Evolutionary conservation across 257 asterid genomes (phyloP).

Genomic region (Orobanche coerulescens): DNA sequence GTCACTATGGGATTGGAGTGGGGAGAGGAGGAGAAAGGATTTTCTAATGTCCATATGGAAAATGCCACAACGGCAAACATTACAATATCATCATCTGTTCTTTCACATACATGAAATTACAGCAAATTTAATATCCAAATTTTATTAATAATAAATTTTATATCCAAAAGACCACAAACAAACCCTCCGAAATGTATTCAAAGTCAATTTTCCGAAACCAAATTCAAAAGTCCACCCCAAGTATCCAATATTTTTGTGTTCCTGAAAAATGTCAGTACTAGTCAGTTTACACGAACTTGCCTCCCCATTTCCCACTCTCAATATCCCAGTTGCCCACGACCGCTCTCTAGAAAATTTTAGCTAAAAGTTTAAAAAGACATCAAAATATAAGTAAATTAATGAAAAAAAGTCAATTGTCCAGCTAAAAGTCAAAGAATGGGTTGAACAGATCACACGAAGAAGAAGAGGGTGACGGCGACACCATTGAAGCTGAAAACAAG

Average conservation of each 20-base stretch:
- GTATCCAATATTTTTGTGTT: neutral
- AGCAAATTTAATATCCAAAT: too few relatives aligned
- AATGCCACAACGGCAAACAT: too few relatives aligned
- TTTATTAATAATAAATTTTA: too few relatives aligned
- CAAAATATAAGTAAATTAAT: slow-evolving; percentile 10
- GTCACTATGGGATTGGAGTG: too few relatives aligned
- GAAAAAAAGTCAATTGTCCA: neutral
- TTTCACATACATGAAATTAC: too few relatives aligned
- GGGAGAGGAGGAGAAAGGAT: too few relatives aligned
- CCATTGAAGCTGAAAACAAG: slow-evolving; percentile 57
- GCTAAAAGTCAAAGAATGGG: slow-evolving; percentile 73
- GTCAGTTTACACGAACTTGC: slow-evolving; percentile 1
- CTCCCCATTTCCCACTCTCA: neutral
- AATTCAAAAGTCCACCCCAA: slow-evolving; percentile 1
- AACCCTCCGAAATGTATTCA: neutral
- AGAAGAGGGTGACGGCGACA: slow-evolving; percentile 58
- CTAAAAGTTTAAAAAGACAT: slow-evolving; percentile 10
- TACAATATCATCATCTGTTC: too few relatives aligned
- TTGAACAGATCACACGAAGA: slow-evolving; percentile 44
- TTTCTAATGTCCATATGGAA: too few relatives aligned
- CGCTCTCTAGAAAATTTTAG: slow-evolving; percentile 28
- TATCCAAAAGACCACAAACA: too few relatives aligned
- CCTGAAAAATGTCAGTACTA: neutral
- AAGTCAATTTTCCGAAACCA: slow-evolving; percentile 10
- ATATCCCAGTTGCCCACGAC: slow-evolving; percentile 16